Percentiles rank a stretch among this genome's conserved stretches.
Evolutionary conservation across 371 early-diverging fungal genomes (phyloP).

Genomic region (Mucor ambiguus): DNA sequence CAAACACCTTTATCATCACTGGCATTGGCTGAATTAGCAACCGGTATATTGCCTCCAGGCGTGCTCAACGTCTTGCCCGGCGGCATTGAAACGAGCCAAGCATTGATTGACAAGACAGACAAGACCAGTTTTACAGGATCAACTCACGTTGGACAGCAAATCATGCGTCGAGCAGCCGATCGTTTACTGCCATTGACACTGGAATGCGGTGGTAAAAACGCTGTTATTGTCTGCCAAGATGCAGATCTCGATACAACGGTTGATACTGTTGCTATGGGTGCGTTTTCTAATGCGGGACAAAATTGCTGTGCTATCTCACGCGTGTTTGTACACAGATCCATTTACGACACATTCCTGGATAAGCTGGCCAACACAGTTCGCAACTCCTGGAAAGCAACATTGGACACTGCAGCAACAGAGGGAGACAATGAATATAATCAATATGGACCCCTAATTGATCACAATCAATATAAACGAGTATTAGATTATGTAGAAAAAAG

Average conservation of each 20-base stretch:
- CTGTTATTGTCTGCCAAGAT: constrained; percentile 78
- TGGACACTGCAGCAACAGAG: neutral
- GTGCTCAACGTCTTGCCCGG: constrained; percentile 70
- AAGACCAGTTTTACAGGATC: constrained; percentile 66
- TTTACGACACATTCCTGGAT: constrained; percentile 68
- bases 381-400: constrained; percentile 19
- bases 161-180: constrained; percentile 69
- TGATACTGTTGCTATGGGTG: constrained; percentile 63
- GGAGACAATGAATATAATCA: constrained; percentile 2
- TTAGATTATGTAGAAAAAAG: constrained; percentile 10
- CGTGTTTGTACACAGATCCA: constrained; percentile 69
- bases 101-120: constrained; percentile 28
- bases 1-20: constrained; percentile 47
- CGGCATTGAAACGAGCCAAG: constrained; percentile 31
- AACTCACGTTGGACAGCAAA: constrained; percentile 69
- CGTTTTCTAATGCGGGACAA: constrained; percentile 83
- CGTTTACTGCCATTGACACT: constrained; percentile 69
- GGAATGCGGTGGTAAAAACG: constrained; percentile 92
- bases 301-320: constrained; percentile 88
- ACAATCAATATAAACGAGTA: constrained; percentile 72
- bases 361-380: constrained; percentile 51
- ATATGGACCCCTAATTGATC: constrained; percentile 79
- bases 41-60: constrained; percentile 47
- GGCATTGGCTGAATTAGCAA: constrained; percentile 39
- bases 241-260: constrained; percentile 76